phyloP scores from a whole-genome alignment of 768 basidiomycete genomes.

The Vararia minispora region DNA sequence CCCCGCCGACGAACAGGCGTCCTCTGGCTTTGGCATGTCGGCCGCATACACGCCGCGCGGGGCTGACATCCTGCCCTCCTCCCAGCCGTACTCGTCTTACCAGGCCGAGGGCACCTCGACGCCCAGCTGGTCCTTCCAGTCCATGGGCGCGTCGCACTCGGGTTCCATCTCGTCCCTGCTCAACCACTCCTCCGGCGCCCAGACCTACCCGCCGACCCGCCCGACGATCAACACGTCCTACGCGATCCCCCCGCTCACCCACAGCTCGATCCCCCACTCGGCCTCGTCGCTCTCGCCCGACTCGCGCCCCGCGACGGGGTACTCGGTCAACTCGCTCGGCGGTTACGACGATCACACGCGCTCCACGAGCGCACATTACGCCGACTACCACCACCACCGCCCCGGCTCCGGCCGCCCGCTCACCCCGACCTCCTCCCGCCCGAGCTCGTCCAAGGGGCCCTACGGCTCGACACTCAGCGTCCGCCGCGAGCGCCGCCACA shows the following conservation, averaged over 20 bases:
- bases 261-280: constrained; percentile 42
- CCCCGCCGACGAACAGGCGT: constrained; percentile 58
- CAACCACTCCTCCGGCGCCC: constrained; percentile 45
- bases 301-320: constrained; percentile 77
- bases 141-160: constrained; percentile 48
- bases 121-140: constrained; percentile 42
- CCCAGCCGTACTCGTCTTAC: constrained; percentile 51
- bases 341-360: constrained; percentile 41
- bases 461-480: constrained; percentile 49
- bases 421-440: constrained; percentile 58
- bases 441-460: constrained; percentile 54
- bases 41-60: constrained; percentile 21
- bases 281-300: constrained; percentile 71
- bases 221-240: constrained; percentile 67
- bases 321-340: constrained; percentile 73
- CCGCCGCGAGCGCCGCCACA: constrained; percentile 65
- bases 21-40: constrained; percentile 30
- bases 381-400: constrained; percentile 45
- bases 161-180: constrained; percentile 69
- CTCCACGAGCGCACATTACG: constrained; percentile 29
- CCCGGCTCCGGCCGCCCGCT: constrained; percentile 53
- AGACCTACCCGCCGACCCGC: constrained; percentile 41
- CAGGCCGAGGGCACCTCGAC: no score
- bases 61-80: constrained; percentile 28
- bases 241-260: constrained; percentile 23